Percentiles rank a stretch among this genome's conserved stretches.
phyloP scores from a whole-genome alignment of 2,329 filamentous ascomycete genomes.

The Xylariales sp. region DNA sequence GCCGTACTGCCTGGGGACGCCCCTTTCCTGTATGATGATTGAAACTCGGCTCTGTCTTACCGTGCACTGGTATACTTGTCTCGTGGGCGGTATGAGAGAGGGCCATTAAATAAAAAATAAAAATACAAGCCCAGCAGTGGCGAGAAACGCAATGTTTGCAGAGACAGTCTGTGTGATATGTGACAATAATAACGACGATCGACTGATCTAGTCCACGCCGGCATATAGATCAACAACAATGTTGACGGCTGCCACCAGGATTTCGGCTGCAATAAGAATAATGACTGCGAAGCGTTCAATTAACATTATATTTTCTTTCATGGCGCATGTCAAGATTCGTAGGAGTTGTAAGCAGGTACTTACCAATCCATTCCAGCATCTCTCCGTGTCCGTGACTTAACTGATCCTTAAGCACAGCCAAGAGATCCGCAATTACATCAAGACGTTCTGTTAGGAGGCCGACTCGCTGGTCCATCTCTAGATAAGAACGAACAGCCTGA shows the following conservation, averaged over 20 bases:
- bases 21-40: too few species aligned
- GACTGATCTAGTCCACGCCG: conserved; percentile 26
- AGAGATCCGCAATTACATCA: conserved; percentile 86
- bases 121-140: too few species aligned
- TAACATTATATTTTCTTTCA: background rate
- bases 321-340: too few species aligned
- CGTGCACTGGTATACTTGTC: too few species aligned
- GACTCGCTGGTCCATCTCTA: conserved; percentile 97
- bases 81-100: too few species aligned
- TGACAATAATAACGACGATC: too few species aligned
- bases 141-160: too few species aligned
- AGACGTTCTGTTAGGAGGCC: conserved; percentile 83
- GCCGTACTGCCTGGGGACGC: too few species aligned
- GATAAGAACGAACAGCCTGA: conserved; percentile 87
- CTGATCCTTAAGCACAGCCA: conserved; percentile 93
- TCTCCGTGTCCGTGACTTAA: conserved; percentile 89
- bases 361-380: conserved; percentile 86
- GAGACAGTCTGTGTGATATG: too few species aligned
- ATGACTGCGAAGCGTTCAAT: conserved; percentile 64
- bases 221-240: conserved; percentile 93
- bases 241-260: conserved; percentile 87
- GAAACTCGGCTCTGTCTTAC: too few species aligned
- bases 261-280: conserved; percentile 91
- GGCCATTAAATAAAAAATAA: too few species aligned
- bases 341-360: too few species aligned